A percentile compares a stretch with the other conserved stretches of the same genome.
phyloP scores from a whole-genome alignment of 2,329 filamentous ascomycete species.

The Penicillium sp. region DNA sequence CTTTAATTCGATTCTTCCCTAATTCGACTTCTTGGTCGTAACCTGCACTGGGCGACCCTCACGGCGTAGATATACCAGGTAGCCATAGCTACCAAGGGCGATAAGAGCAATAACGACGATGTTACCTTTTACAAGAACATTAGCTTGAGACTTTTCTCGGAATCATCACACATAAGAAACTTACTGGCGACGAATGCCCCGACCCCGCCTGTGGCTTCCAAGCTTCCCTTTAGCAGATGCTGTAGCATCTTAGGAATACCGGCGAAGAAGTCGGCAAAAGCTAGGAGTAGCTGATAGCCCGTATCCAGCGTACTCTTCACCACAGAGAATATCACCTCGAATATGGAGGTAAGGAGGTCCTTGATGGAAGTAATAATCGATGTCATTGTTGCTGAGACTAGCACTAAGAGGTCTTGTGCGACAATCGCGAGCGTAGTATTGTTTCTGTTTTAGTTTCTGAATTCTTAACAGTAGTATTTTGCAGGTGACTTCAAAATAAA shows the following conservation, averaged over 20 bases:
- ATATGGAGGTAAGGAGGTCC: slow-evolving; percentile 12
- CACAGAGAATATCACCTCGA: slow-evolving; percentile 16
- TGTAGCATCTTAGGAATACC: not conserved
- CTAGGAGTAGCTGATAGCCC: not conserved
- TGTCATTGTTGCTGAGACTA: slow-evolving; percentile 4
- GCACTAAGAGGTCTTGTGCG: not conserved
- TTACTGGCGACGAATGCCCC: slow-evolving; percentile 16
- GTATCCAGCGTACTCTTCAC: slow-evolving; percentile 6
- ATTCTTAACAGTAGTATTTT: not conserved
- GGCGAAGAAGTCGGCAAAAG: slow-evolving; percentile 5
- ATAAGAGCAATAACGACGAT: slow-evolving; percentile 11
- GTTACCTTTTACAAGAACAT: too few relatives aligned
- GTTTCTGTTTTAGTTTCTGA: too few relatives aligned
- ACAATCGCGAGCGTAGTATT: not conserved
- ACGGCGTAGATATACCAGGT: slow-evolving; percentile 9
- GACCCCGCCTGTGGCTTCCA: slow-evolving; percentile 12
- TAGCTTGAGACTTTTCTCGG: too few relatives aligned
- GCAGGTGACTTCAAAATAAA: not conserved
- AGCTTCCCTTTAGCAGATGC: not conserved
- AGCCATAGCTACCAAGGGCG: slow-evolving; percentile 10
- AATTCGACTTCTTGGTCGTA: slow-evolving; percentile 15
- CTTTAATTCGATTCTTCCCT: not conserved
- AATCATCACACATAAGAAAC: not conserved
- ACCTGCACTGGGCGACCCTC: slow-evolving; percentile 8
- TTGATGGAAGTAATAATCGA: slow-evolving; percentile 16